Evolutionary conservation across 495 filamentous ascomycete genomes (phyloP).

Genomic region (Achaetomiella virescens): DNA sequence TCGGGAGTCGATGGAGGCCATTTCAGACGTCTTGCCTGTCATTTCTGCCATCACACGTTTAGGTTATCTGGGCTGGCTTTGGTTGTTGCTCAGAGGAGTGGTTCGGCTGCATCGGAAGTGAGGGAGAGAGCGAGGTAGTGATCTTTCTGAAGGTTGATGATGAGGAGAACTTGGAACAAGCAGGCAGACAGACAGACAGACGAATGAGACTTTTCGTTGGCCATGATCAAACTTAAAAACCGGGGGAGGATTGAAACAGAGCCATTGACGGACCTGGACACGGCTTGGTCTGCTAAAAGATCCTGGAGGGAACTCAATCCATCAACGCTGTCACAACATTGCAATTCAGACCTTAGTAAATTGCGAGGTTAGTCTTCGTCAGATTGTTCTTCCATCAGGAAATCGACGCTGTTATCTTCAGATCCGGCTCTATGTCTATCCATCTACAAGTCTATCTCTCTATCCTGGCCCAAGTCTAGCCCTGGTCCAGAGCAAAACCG

Average conservation of each 20-base stretch:
- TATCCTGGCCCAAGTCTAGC: too few relatives aligned
- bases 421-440: neutral
- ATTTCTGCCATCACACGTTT: neutral
- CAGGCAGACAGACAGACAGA: neutral
- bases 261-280: too few relatives aligned
- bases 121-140: neutral
- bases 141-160: too few relatives aligned
- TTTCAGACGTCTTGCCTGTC: neutral
- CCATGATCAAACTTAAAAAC: neutral
- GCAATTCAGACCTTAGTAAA: too few relatives aligned
- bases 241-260: too few relatives aligned
- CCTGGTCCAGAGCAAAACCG: too few relatives aligned
- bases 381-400: too few relatives aligned
- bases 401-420: too few relatives aligned
- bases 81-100: neutral
- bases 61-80: neutral
- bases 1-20: neutral
- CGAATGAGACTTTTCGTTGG: neutral
- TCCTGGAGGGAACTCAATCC: too few relatives aligned
- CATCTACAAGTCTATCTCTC: neutral
- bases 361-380: too few relatives aligned
- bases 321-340: too few relatives aligned
- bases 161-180: neutral
- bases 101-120: neutral
- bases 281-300: too few relatives aligned